Evolutionary conservation across 176 grass and related monocot genomes (phyloP).

Genomic region (Phragmites australis): DNA sequence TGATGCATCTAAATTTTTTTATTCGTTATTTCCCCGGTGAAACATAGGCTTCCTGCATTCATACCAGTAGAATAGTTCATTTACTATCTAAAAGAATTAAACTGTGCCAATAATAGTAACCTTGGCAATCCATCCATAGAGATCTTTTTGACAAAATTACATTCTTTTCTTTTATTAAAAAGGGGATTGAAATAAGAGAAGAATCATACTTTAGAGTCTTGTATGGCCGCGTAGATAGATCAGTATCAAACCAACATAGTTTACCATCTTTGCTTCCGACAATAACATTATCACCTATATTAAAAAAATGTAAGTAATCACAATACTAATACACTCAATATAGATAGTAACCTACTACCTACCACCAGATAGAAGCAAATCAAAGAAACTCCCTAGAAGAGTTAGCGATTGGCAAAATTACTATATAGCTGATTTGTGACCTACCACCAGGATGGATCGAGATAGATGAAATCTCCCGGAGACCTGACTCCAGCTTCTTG

Average conservation of each 20-base stretch:
- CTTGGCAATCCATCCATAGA: background rate
- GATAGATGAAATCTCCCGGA: conserved; percentile 87
- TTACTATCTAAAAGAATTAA: background rate
- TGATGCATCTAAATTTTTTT: background rate
- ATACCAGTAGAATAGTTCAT: background rate
- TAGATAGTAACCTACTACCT: background rate
- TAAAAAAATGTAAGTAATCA: conserved; percentile 21
- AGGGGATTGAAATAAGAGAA: conserved; percentile 16
- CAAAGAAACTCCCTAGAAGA: background rate
- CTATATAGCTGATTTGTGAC: conserved; percentile 17
- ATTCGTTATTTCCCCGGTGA: background rate
- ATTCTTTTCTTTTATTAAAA: background rate
- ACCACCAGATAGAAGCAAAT: background rate
- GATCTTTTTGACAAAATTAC: background rate
- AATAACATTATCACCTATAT: conserved; percentile 91
- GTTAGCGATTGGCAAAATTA: conserved; percentile 1
- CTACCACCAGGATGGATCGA: conserved; percentile 88
- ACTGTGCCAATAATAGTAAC: background rate
- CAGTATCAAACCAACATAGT: conserved; percentile 98
- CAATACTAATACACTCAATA: background rate
- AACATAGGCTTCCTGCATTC: conserved; percentile 2
- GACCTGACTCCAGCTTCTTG: conserved; percentile 88
- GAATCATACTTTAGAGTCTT: conserved; percentile 75
- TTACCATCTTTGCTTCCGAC: conserved; percentile 97
- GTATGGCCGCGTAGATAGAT: conserved; percentile 76